A percentile compares a stretch with the other conserved stretches of the same genome.
Conservation (phyloP, 768 basidiomycete genomes). For the Mycena haematopus region DNA sequence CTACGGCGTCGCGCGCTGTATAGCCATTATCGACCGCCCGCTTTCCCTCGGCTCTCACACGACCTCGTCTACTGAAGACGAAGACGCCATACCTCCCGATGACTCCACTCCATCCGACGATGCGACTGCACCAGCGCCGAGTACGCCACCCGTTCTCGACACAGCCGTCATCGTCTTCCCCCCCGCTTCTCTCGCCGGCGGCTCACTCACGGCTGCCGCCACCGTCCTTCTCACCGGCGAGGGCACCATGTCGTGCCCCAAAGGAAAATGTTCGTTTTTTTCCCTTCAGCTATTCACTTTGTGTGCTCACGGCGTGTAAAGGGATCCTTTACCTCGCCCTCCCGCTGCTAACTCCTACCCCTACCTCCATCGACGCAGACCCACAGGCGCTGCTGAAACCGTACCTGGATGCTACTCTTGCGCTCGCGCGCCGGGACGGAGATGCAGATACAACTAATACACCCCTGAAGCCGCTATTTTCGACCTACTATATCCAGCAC, state of each 20-base stretch:
- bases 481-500: conserved; percentile 61
- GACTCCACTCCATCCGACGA: conserved; percentile 22
- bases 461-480: conserved; percentile 51
- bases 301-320: conserved; percentile 36
- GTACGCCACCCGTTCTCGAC: conserved; percentile 46
- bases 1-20: conserved; percentile 49
- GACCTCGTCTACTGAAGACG: conserved; percentile 29
- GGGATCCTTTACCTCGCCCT: conserved; percentile 67
- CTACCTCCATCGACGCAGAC: conserved; percentile 31
- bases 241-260: conserved; percentile 75
- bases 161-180: conserved; percentile 79
- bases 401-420: conserved; percentile 60
- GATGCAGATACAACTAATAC: conserved; percentile 23
- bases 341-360: conserved; percentile 42
- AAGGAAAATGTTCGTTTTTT: conserved; percentile 67
- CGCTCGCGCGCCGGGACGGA: conserved; percentile 38
- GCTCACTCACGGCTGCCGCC: conserved; percentile 55
- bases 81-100: conserved; percentile 8
- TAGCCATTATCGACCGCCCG: conserved; percentile 57
- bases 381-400: conserved; percentile 56
- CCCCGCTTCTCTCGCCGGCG: conserved; percentile 62
- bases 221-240: conserved; percentile 75
- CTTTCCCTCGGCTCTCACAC: conserved; percentile 23
- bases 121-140: neutral
- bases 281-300: neutral